Evolutionary conservation across 2,329 filamentous ascomycete genomes (phyloP).

Genomic region (Colletotrichum sp.): DNA sequence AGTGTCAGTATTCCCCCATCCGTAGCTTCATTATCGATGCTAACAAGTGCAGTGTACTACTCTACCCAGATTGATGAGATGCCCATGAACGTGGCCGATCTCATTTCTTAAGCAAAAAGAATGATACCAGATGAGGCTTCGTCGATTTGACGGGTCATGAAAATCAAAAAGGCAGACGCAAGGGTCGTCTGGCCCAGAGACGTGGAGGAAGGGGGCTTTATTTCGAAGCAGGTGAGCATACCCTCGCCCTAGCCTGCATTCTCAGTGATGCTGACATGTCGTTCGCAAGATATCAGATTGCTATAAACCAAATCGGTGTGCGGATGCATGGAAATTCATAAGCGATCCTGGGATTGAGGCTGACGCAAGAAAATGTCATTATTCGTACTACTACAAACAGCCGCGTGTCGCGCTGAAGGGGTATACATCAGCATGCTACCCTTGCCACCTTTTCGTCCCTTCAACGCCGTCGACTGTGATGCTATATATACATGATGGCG

Average conservation of each 20-base stretch:
- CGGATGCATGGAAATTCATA: neutral
- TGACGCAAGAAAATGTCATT: constrained; percentile 6
- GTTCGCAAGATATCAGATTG: constrained; percentile 2
- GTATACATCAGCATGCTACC: constrained; percentile 7
- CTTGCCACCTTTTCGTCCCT: neutral
- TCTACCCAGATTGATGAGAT: constrained; percentile 98
- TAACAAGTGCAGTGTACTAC: constrained; percentile 75
- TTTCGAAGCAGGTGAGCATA: constrained; percentile 11
- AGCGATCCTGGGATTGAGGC: neutral
- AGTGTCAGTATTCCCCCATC: too few species aligned
- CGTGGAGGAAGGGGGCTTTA: constrained; percentile 24
- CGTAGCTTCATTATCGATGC: too few species aligned
- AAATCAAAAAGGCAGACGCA: neutral
- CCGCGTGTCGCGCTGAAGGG: constrained; percentile 2
- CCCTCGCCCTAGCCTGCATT: neutral
- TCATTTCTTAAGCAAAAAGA: constrained; percentile 49
- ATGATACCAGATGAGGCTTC: neutral
- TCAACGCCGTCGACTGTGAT: neutral
- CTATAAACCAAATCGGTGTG: neutral
- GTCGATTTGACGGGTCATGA: neutral
- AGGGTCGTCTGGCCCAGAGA: constrained; percentile 7
- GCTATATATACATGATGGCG: neutral
- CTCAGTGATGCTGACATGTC: neutral
- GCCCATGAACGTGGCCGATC: constrained; percentile 89
- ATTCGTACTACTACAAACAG: constrained; percentile 13